phyloP scores from a whole-genome alignment of 331 rosid species.

The Dryas integrifolia region DNA sequence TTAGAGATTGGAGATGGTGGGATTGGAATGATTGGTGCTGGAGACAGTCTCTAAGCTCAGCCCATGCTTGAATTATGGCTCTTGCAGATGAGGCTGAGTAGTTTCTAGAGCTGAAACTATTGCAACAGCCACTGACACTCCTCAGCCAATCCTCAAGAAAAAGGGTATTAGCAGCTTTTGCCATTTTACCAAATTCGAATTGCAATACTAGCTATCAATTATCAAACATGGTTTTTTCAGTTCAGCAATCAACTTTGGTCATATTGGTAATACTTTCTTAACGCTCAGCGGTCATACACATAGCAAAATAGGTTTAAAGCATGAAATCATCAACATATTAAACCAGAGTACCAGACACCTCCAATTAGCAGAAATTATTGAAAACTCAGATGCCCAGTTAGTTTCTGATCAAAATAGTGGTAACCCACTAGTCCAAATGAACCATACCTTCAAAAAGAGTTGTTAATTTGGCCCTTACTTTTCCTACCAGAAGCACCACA shows the following conservation, averaged over 20 bases:
- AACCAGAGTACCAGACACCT: background rate
- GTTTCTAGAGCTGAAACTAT: conserved; percentile 24
- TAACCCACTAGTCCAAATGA: background rate
- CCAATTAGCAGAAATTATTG: background rate
- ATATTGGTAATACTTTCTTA: background rate
- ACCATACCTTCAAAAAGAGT: background rate
- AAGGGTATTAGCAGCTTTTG: conserved; percentile 36
- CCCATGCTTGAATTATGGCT: conserved; percentile 78
- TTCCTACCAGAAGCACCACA: background rate
- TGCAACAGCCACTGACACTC: conserved; percentile 35
- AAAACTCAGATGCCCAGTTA: background rate
- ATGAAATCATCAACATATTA: background rate
- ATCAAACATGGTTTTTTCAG: background rate
- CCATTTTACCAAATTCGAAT: conserved; percentile 41
- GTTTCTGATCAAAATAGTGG: conserved; percentile 2
- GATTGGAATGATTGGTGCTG: conserved; percentile 39
- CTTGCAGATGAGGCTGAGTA: conserved; percentile 54
- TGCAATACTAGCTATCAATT: conserved; percentile 8
- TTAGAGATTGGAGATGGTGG: conserved; percentile 56
- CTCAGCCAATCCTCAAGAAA: conserved; percentile 79
- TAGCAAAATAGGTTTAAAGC: background rate
- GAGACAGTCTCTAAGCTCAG: conserved; percentile 61
- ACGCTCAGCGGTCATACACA: no score
- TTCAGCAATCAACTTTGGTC: background rate
- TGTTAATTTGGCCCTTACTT: background rate